Percentiles rank a stretch among this genome's conserved stretches.
phyloP scores from a whole-genome alignment of 352 stramenopile species.

The Globisporangium yorkense region DNA sequence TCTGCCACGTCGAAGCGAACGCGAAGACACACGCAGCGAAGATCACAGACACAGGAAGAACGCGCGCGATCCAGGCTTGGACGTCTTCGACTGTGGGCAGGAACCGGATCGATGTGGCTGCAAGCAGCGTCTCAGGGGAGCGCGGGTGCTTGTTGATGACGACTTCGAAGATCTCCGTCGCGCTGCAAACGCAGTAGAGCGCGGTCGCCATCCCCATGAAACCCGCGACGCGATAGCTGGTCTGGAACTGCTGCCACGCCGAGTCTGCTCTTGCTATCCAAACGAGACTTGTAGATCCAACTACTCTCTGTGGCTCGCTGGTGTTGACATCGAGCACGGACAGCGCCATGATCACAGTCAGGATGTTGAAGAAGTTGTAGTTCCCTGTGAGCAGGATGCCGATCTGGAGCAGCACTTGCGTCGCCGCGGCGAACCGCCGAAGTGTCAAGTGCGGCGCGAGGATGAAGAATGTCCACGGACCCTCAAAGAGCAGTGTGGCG shows the following conservation, averaged over 20 bases:
- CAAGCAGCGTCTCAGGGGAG: slow-evolving; percentile 12
- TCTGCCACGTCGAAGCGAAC: slow-evolving; percentile 23
- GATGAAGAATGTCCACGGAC: slow-evolving; percentile 80
- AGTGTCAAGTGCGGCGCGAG: slow-evolving; percentile 55
- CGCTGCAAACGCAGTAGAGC: neutral
- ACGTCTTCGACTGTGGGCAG: slow-evolving; percentile 28
- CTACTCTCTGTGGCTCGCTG: neutral
- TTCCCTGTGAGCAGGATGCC: slow-evolving; percentile 87
- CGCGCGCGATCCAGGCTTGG: slow-evolving; percentile 33
- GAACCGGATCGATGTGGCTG: slow-evolving; percentile 23
- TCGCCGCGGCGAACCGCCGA: slow-evolving; percentile 40
- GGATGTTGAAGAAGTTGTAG: slow-evolving; percentile 94
- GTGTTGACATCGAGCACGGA: slow-evolving; percentile 23
- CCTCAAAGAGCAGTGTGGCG: slow-evolving; percentile 85
- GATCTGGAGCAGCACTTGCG: slow-evolving; percentile 82
- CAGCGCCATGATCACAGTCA: slow-evolving; percentile 58
- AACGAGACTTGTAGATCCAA: neutral
- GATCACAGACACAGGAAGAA: slow-evolving; percentile 21
- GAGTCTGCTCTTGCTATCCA: neutral
- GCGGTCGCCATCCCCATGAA: neutral
- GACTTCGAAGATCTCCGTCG: neutral
- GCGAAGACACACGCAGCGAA: slow-evolving; percentile 13
- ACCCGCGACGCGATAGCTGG: neutral
- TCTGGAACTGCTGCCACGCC: slow-evolving; percentile 1
- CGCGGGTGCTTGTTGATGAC: neutral